Evolutionary conservation across 1,284 basidiomycete genomes (phyloP).

Genomic region (Porogramme epimiltina): DNA sequence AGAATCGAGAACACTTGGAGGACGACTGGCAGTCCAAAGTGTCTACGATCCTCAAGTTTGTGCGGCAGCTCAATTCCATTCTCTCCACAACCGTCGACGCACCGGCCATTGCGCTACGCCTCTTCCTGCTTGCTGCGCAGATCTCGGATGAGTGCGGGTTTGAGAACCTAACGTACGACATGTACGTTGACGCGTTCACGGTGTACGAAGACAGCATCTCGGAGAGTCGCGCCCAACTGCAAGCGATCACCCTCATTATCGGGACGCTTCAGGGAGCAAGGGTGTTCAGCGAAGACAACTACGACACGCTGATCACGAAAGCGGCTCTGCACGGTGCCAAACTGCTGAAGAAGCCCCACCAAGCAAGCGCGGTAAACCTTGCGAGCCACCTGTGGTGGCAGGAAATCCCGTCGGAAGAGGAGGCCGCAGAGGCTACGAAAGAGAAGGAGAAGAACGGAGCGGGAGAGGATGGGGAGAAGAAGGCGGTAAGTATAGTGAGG

Average conservation of each 20-base stretch:
- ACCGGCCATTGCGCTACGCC: conserved; percentile 83
- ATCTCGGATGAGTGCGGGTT: conserved; percentile 91
- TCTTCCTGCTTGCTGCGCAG: conserved; percentile 94
- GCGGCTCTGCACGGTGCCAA: conserved; percentile 93
- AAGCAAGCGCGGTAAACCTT: conserved; percentile 90
- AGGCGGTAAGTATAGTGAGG: conserved; percentile 52
- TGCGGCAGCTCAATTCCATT: conserved; percentile 88
- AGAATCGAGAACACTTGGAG: conserved; percentile 73
- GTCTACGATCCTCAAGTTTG: conserved; percentile 86
- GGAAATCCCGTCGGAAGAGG: conserved; percentile 49
- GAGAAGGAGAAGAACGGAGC: conserved; percentile 39
- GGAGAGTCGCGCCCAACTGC: conserved; percentile 88
- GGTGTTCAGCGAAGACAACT: conserved; percentile 90
- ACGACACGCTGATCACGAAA: conserved; percentile 95
- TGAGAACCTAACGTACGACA: conserved; percentile 92
- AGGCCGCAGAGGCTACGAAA: conserved; percentile 31
- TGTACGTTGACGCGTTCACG: conserved; percentile 94
- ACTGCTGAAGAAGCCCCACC: conserved; percentile 94
- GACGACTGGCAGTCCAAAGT: conserved; percentile 84
- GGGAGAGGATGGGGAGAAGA: conserved; percentile 51
- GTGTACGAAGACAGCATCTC: conserved; percentile 96
- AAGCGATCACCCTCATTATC: conserved; percentile 92
- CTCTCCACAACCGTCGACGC: conserved; percentile 91
- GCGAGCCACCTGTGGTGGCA: conserved; percentile 99
- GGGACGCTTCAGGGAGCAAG: conserved; percentile 81